A percentile compares a stretch with the other conserved stretches of the same genome.
phyloP scores from a whole-genome alignment of 2,329 filamentous ascomycete species.

The Fusarium brevicatenulatum region DNA sequence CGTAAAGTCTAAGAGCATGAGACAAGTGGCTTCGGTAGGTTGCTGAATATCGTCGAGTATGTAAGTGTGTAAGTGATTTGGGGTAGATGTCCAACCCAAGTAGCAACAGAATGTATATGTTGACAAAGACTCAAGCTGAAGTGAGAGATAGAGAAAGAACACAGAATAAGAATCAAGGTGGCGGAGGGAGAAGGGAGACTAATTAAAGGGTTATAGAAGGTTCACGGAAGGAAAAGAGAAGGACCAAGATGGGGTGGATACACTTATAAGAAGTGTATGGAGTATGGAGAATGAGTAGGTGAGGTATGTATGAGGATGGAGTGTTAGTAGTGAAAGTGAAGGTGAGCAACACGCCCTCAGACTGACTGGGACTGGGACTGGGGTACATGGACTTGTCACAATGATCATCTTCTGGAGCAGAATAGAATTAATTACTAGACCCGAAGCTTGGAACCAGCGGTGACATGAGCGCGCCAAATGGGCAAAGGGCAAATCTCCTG shows the following conservation, averaged over 20 bases:
- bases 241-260: constrained; percentile 48
- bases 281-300: constrained; percentile 1
- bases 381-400: constrained; percentile 40
- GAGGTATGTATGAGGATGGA: constrained; percentile 17
- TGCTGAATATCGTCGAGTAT: constrained; percentile 21
- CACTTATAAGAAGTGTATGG: constrained; percentile 45
- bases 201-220: constrained; percentile 43
- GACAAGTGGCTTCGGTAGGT: constrained; percentile 3
- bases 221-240: constrained; percentile 42
- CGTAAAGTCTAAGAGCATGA: constrained; percentile 14
- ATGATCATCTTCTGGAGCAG: constrained; percentile 39
- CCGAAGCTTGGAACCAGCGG: constrained; percentile 49
- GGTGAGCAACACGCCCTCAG: constrained; percentile 37
- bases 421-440: constrained; percentile 42
- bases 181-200: constrained; percentile 36
- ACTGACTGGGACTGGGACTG: constrained; percentile 29
- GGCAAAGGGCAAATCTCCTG: constrained; percentile 45
- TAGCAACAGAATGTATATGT: neutral
- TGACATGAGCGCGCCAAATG: constrained; percentile 45
- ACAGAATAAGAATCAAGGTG: constrained; percentile 19
- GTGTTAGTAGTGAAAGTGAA: constrained; percentile 29
- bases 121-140: constrained; percentile 3
- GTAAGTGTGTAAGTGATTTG: neutral
- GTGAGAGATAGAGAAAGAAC: constrained; percentile 19
- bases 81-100: neutral